Evolutionary conservation across 2,329 filamentous ascomycete species (phyloP), one percentile per base, ranked within the genome.

Genomic region (Teratosphaeriaceae sp.): DNA sequence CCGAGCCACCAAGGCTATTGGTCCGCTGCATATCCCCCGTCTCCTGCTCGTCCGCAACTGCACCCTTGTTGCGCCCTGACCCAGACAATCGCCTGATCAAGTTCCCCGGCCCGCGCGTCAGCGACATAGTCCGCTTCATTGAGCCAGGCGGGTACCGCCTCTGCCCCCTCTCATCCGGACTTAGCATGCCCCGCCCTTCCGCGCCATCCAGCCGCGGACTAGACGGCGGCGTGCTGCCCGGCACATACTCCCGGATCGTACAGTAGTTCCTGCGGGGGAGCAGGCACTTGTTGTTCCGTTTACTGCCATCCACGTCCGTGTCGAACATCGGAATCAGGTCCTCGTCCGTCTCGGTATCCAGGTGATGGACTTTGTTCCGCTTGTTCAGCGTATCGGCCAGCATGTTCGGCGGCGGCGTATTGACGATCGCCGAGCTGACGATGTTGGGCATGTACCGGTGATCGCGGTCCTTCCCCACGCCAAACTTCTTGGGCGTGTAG

Each of bases 401-500:
- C 58, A 94, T 72, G 40, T 92, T 85, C 0, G 89, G 84, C 15
- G 89, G 87, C 4, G 94, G 92, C 12, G 84, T 82, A 60, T 98
- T 96, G 55, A 85, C 90, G 60, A 98, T 97, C 11, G 89, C 88
- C 0, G 89, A 96, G 1, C 88, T 94, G 53, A 97, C 81, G 46
- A 98, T 70, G 57, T 98, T 98, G 3, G 88, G 86, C 84, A 98
- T 98, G 62, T 98, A 98, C 48, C 92, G 78, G 58, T 92, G 89
- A 62, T 98, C 92, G 52, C 81, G 82, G 66, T 97, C 87, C 64
- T 96, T 97, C 2, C 85, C 71, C 3, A 57, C 23, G 5, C 82
- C 75, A 18, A 90, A 72, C 63, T 88, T 92, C 12, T 88, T 82
- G 60, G 94, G 94, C 8, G 87, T 92, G 67, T 90, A 96, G 67